Evolutionary conservation across 2,329 filamentous ascomycete genomes (phyloP).

Genomic region (Neopestalotiopsis sp.): DNA sequence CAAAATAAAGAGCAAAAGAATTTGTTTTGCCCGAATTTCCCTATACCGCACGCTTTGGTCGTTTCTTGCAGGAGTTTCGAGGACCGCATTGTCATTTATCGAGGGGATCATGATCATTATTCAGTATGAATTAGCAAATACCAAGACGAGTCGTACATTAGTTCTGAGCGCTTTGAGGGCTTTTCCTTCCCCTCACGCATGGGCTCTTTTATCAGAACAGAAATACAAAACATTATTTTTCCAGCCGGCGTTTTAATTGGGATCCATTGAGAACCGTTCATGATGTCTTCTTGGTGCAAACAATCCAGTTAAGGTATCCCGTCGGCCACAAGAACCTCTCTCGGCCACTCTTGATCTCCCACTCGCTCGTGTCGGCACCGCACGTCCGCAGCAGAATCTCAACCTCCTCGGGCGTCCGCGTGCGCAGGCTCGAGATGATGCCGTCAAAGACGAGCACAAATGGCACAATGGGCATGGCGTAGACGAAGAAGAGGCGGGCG

Average conservation of each 20-base stretch:
- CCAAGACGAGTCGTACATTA: slow-evolving; percentile 18
- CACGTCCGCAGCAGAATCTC: slow-evolving; percentile 61
- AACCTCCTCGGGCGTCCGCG: slow-evolving; percentile 70
- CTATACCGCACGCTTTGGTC: not conserved
- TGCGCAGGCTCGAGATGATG: slow-evolving; percentile 68
- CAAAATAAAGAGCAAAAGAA: slow-evolving; percentile 45
- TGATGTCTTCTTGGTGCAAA: slow-evolving; percentile 45
- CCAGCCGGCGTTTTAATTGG: not conserved
- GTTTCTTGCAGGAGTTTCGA: slow-evolving; percentile 12
- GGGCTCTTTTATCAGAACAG: slow-evolving; percentile 13
- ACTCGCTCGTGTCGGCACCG: slow-evolving; percentile 48
- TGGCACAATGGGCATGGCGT: slow-evolving; percentile 68
- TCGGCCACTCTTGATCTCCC: slow-evolving; percentile 54
- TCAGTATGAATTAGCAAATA: slow-evolving; percentile 12
- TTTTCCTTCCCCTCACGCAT: not conserved
- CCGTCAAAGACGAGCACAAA: slow-evolving; percentile 74
- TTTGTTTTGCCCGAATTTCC: not conserved
- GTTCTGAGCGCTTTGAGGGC: slow-evolving; percentile 18
- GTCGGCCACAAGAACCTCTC: slow-evolving; percentile 55
- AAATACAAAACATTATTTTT: slow-evolving; percentile 9
- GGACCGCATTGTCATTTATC: slow-evolving; percentile 10
- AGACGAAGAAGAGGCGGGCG: slow-evolving; percentile 68
- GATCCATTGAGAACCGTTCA: not conserved
- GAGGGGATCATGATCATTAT: slow-evolving; percentile 7
- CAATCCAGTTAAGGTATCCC: slow-evolving; percentile 57